Conservation (phyloP, 2,329 filamentous ascomycete species). For the Capronia coronata region DNA sequence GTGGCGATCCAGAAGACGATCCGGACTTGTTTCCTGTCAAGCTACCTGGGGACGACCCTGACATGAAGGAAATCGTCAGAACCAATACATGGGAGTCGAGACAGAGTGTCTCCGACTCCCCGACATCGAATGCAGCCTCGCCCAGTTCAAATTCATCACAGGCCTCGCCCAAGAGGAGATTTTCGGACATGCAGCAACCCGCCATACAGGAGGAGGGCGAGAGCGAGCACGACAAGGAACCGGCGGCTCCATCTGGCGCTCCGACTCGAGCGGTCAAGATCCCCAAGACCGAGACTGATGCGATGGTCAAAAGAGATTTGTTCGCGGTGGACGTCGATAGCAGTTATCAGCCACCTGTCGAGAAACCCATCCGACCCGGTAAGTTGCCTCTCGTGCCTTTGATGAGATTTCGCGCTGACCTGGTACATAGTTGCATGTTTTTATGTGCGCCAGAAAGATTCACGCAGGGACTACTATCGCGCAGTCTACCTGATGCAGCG, state of each 20-base stretch:
- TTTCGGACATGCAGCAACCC: constrained; percentile 24
- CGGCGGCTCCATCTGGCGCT: neutral
- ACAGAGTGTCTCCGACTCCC: constrained; percentile 33
- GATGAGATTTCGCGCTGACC: constrained; percentile 32
- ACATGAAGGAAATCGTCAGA: constrained; percentile 31
- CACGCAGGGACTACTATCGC: constrained; percentile 60
- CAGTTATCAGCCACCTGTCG: constrained; percentile 70
- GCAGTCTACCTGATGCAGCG: constrained; percentile 80
- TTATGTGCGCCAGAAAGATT: constrained; percentile 59
- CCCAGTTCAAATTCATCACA: constrained; percentile 37
- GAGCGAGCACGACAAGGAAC: constrained; percentile 18
- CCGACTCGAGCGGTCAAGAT: constrained; percentile 22
- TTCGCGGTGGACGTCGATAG: constrained; percentile 69
- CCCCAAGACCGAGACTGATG: constrained; percentile 16
- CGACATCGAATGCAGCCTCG: constrained; percentile 34
- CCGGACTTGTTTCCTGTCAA: constrained; percentile 41
- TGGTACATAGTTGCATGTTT: constrained; percentile 69
- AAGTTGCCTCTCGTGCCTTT: constrained; percentile 31
- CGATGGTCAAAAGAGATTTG: constrained; percentile 13
- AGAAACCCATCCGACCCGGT: constrained; percentile 62
- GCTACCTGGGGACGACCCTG: constrained; percentile 34
- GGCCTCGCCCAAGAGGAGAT: constrained; percentile 40
- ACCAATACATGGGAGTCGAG: constrained; percentile 33
- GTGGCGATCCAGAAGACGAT: constrained; percentile 41
- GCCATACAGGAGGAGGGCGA: constrained; percentile 25